Conservation (phyloP, 2,329 filamentous ascomycete genomes). For the Fusarium sp. region DNA sequence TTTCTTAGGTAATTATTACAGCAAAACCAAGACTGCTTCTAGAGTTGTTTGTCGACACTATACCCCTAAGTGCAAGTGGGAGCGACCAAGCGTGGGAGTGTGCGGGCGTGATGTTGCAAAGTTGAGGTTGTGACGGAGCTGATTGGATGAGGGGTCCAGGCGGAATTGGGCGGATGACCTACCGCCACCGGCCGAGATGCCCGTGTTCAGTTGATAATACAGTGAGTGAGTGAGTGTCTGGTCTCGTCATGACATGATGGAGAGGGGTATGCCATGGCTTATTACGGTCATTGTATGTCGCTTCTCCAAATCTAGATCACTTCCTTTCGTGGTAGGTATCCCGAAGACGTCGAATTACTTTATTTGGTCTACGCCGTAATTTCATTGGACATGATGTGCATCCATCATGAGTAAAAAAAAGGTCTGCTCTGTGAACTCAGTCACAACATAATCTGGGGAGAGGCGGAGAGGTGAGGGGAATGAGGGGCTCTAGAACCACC, state of each 20-base stretch:
- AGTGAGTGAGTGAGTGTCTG: not conserved
- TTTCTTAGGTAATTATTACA: constrained; percentile 45
- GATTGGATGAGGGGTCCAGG: constrained; percentile 9
- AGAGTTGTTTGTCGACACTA: constrained; percentile 50
- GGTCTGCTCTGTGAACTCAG: constrained; percentile 24
- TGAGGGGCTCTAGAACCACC: constrained; percentile 3
- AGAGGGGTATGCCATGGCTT: constrained; percentile 11
- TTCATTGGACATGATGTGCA: constrained; percentile 7
- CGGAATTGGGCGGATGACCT: constrained; percentile 22
- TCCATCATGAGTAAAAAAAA: constrained; percentile 31
- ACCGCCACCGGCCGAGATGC: constrained; percentile 27
- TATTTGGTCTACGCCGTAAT: constrained; percentile 26
- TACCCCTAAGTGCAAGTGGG: constrained; percentile 68
- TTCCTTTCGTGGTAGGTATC: not conserved
- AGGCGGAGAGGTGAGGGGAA: constrained; percentile 18
- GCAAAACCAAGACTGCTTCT: constrained; percentile 19
- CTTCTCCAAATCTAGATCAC: constrained; percentile 1
- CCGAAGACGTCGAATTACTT: constrained; percentile 1
- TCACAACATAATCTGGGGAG: constrained; percentile 32
- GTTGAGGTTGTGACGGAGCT: constrained; percentile 5
- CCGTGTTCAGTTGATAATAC: not conserved
- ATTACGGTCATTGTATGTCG: constrained; percentile 1
- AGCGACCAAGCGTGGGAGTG: constrained; percentile 45
- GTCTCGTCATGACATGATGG: constrained; percentile 19
- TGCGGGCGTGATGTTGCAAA: constrained; percentile 29